Base-by-base conservation (phyloP, 2,329 filamentous ascomycete genomes). In the Colletotrichum destructivum region DNA sequence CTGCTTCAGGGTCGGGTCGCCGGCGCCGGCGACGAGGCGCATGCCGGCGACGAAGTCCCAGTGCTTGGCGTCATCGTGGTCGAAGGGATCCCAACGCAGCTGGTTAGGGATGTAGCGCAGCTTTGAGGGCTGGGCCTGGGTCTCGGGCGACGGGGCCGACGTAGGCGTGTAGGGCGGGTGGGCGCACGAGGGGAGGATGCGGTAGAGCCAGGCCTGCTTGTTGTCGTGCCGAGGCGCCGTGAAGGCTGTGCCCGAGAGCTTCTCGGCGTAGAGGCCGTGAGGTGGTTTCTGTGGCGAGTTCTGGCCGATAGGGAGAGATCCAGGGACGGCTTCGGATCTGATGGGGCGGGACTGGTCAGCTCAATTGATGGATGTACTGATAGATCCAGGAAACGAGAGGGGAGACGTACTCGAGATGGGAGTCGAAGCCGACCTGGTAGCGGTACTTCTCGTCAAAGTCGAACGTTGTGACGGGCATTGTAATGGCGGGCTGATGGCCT, bases 221-320 rank as follows among this genome's bases (percentile, higher is more conserved):
- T 93, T 94, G 69, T 92, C 88, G 78, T 89, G 85, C 38, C 92
- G 85, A 0, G 92, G 91, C 1, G 91, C 90, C 4, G 91, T 93
- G 79, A 94, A 94, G 40, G 92, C 86, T 2, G 91, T 93, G 9
- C 92, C 92, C 0, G 91, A 93, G 54, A 94, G 86, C 84, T 93
- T 93, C 83, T 97, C 94, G 38, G 94, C 90, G 82, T 96, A 96
- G 38, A 97, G 89, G 0, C 94, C 94, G 75, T 91, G 90, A 0
- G 93, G 88, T 0, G 91, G 91, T 78, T 94, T 94, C 80, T 97
- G 94, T 0, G 94, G 94, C 3, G 93, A 94, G 85, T 97, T 97
- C 52, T 91, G 88, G 61, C 88, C 94, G 70, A 94, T 79, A 11
- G 94, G 94, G 6, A 96, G 86, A 6, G 94, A 91, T 21, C 91